Base-by-base conservation (phyloP, 192 early-diverging fungal genomes). In the Umbelopsis sp. region DNA sequence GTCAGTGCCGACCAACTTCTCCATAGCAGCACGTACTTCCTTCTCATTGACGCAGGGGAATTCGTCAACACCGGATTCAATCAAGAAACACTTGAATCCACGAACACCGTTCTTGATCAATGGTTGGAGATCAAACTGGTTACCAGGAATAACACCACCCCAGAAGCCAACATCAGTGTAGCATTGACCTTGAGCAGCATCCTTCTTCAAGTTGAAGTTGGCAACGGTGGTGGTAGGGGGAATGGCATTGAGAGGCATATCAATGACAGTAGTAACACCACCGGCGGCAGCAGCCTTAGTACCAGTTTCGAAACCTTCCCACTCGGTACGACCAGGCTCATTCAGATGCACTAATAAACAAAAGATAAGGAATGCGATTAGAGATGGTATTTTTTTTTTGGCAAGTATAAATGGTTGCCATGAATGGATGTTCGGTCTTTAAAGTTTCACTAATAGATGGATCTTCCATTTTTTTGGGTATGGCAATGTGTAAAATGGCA, bases 241-340 rank as follows among this genome's bases (percentile, higher is more conserved):
- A 69, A 94, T 94, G 58, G 90, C 89, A 85, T 94, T 94, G 69
- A 94, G 84, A 20, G 92, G 92, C 92, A 94, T 94, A 68, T 94
- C 92, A 37, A 94, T 85, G 27, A 94, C 85, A 1, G 92, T 92
- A 0, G 91, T 94, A 30, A 90, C 87, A 71, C 92, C 92, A 55
- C 92, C 92, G 35, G 91, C 90, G n/a, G 91, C 91, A 44, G 92
- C 92, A 45, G 92, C 87, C 67, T 88, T 89, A 27, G 91, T 91
- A 46, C 90, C 92, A 3, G 88, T 94, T 61, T 84, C 87, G 49
- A 94, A 91, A 11, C 92, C 92, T 75, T 94, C 92, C 92, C 92
- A 94, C 71, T 90, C 84, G 65, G 92, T 94, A 78, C 92, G 87
- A 23, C 92, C 92, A 12, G 92, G 92, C 78, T 94, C 91, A 72